These are phyloP conservation scores for Fusarium praegraminearum DNA, from an alignment of 2,329 filamentous ascomycete species.

Conservation along the genomic window DNA sequence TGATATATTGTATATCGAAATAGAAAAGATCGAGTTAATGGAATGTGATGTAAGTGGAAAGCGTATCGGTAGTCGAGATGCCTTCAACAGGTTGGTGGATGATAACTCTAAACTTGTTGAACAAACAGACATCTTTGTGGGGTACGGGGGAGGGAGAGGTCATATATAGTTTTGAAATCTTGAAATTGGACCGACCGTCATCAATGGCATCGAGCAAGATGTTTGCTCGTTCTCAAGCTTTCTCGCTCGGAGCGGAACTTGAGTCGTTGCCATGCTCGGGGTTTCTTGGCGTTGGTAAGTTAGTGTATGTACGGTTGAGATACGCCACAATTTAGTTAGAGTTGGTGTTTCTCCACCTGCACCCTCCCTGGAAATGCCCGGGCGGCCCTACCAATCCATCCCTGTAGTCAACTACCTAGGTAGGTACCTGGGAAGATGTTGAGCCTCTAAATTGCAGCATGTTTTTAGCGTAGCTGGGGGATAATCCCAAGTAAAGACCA, in stretches of 20 bases:
- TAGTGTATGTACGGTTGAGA: conserved; percentile 31
- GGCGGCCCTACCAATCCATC: conserved; percentile 22
- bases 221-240: conserved; percentile 4
- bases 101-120: conserved; percentile 12
- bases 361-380: not conserved
- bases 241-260: conserved; percentile 27
- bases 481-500: not conserved
- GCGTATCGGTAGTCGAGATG: conserved; percentile 16
- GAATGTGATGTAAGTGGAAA: conserved; percentile 3
- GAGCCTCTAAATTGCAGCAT: conserved; percentile 18
- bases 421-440: not conserved
- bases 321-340: conserved; percentile 29
- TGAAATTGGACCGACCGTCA: conserved; percentile 28
- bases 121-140: conserved; percentile 23
- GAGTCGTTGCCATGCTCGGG: conserved; percentile 37
- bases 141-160: conserved; percentile 36
- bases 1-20: not conserved
- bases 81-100: conserved; percentile 19
- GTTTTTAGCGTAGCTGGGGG: not conserved
- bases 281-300: conserved; percentile 33
- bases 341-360: conserved; percentile 31
- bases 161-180: conserved; percentile 43
- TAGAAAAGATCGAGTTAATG: not conserved
- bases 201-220: conserved; percentile 10
- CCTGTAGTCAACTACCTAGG: conserved; percentile 1